Percentiles rank a stretch among this genome's conserved stretches.
Conservation (phyloP, 2,329 filamentous ascomycete genomes). For the Trichoderma koningiopsis region DNA sequence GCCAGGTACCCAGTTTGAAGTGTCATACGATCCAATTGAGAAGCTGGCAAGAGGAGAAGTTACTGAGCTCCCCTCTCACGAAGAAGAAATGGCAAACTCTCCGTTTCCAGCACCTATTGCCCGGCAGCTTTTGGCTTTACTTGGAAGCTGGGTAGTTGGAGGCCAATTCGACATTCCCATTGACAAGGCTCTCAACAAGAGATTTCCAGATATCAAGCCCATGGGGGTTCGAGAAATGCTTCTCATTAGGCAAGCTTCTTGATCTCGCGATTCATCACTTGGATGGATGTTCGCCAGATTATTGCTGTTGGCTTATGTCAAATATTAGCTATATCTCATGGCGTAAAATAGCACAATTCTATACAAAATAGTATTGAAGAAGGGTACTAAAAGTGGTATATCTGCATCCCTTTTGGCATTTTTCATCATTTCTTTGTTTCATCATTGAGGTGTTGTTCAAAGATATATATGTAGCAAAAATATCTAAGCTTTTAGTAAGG, state of each 20-base stretch:
- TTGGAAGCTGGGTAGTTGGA: constrained; percentile 4
- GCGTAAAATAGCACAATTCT: not conserved
- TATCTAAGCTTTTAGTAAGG: too few species aligned
- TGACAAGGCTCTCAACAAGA: constrained; percentile 10
- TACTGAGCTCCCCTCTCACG: constrained; percentile 1
- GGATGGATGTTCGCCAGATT: too few species aligned
- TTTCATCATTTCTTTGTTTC: not conserved
- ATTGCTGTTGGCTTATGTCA: not conserved
- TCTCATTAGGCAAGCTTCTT: not conserved
- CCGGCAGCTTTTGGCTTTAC: not conserved
- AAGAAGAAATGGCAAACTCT: not conserved
- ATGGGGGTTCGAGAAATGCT: constrained; percentile 1
- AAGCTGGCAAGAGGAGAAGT: not conserved
- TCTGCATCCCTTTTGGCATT: not conserved
- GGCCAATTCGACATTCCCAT: constrained; percentile 3
- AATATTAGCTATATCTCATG: not conserved
- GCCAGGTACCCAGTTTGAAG: not conserved
- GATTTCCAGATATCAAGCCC: not conserved
- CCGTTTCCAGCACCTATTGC: constrained; percentile 13
- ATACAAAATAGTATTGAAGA: not conserved
- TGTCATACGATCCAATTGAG: constrained; percentile 4
- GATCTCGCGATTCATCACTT: not conserved
- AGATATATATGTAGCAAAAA: too few species aligned
- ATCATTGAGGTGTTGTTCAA: not conserved
- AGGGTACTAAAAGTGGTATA: not conserved